These are phyloP conservation scores for Oldenlandia corymbosa DNA, from an alignment of 257 asterid species.

Conservation along the genomic window DNA sequence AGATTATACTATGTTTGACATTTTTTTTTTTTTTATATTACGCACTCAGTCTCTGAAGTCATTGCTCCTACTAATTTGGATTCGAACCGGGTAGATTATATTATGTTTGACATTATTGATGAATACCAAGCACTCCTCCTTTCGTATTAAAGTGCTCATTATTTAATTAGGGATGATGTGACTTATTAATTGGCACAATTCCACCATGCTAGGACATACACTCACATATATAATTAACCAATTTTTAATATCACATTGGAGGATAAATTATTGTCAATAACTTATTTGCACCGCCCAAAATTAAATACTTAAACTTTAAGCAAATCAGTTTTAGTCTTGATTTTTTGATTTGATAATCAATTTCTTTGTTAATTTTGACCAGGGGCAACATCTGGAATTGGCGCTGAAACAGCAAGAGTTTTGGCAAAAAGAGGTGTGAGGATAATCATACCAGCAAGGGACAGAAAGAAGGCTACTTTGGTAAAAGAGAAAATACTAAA, in stretches of 20 bases:
- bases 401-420: slow-evolving; percentile 86
- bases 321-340: too few species aligned
- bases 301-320: too few species aligned
- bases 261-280: too few species aligned
- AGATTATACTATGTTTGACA: too few species aligned
- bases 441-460: slow-evolving; percentile 73
- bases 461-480: slow-evolving; percentile 50
- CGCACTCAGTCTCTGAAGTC: too few species aligned
- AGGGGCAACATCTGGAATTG: slow-evolving; percentile 94
- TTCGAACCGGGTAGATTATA: background rate
- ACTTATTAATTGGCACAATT: background rate
- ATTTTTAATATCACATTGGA: too few species aligned
- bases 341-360: too few species aligned
- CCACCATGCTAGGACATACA: slow-evolving; percentile 7
- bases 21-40: too few species aligned
- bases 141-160: background rate
- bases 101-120: slow-evolving; percentile 17
- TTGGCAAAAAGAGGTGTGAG: slow-evolving; percentile 76
- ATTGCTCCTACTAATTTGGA: too few species aligned
- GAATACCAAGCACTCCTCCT: slow-evolving; percentile 19
- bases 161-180: too few species aligned
- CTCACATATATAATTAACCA: background rate
- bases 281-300: too few species aligned
- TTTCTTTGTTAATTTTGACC: background rate
- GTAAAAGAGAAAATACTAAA: slow-evolving; percentile 54